A percentile compares a stretch with the other conserved stretches of the same genome.
These are phyloP conservation scores for Botryococcus braunii DNA, from an alignment of 163 green algal species.

Conservation along the genomic window DNA sequence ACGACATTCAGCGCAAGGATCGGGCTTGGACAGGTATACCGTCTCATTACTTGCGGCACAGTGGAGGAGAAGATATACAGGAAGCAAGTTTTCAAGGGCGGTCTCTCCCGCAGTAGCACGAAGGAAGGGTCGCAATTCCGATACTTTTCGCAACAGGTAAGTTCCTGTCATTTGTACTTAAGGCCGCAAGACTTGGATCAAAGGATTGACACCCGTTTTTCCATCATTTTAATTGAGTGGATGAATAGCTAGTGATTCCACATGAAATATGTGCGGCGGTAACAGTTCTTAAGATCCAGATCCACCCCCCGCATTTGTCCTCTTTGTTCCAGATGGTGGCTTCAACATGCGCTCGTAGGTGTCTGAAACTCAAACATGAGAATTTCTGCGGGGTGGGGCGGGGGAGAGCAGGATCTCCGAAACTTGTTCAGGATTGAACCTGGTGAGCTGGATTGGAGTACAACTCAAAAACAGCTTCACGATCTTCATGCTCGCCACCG, in stretches of 20 bases:
- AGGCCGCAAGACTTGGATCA: neutral
- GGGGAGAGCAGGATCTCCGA: constrained; percentile 52
- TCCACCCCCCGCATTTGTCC: neutral
- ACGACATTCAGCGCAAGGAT: too few relatives aligned
- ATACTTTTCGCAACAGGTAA: constrained; percentile 60
- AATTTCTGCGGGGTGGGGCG: neutral
- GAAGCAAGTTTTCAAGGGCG: constrained; percentile 91
- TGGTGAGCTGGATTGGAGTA: constrained; percentile 40
- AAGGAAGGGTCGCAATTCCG: constrained; percentile 61
- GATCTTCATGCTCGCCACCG: constrained; percentile 54
- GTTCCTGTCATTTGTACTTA: neutral
- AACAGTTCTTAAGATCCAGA: neutral
- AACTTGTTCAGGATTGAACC: constrained; percentile 68
- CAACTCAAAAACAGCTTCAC: constrained; percentile 65
- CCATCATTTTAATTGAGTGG: neutral
- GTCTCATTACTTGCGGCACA: constrained; percentile 89
- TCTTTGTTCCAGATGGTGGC: neutral
- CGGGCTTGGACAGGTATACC: too few relatives aligned
- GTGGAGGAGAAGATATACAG: constrained; percentile 96
- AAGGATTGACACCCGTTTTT: neutral
- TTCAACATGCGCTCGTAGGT: neutral
- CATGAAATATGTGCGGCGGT: neutral
- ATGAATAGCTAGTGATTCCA: neutral
- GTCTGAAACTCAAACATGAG: neutral
- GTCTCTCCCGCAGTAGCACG: constrained; percentile 56